These are phyloP conservation scores for Salicornia ramosissima DNA, from an alignment of 148 eudicot species.

Conservation along the genomic window DNA sequence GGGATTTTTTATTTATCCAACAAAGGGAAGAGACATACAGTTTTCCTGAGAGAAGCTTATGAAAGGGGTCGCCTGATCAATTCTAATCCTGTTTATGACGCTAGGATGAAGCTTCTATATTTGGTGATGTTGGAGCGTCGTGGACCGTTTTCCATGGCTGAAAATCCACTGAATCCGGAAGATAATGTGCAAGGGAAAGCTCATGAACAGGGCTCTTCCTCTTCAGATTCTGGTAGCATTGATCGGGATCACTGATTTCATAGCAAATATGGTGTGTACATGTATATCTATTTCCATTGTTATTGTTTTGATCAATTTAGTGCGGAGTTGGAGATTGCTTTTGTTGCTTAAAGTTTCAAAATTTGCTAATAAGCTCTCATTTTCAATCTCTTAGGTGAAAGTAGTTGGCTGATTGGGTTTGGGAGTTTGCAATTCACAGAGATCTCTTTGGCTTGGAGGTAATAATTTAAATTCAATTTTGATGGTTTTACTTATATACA, in stretches of 20 bases:
- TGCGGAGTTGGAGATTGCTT: neutral
- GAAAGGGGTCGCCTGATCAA: constrained; percentile 77
- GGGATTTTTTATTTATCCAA: constrained; percentile 91
- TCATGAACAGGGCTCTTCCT: neutral
- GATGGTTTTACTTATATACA: neutral
- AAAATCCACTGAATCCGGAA: constrained; percentile 23
- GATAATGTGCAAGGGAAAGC: constrained; percentile 21
- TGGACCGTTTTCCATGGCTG: constrained; percentile 36
- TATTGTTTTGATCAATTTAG: neutral
- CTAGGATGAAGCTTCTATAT: constrained; percentile 80
- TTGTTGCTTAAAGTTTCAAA: neutral
- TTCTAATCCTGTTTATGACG: constrained; percentile 66
- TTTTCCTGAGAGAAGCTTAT: constrained; percentile 86
- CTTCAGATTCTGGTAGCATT: constrained; percentile 8
- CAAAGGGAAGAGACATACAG: constrained; percentile 81
- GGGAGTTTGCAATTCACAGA: neutral
- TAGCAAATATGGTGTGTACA: constrained; percentile 11
- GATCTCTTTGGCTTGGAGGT: neutral
- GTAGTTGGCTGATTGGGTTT: neutral
- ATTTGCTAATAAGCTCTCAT: neutral
- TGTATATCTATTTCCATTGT: neutral
- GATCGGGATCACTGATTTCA: constrained; percentile 5
- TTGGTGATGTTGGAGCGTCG: constrained; percentile 65
- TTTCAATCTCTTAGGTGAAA: neutral
- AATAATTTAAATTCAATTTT: neutral